phyloP scores from a whole-genome alignment of 768 basidiomycete genomes.

The Agrocybe pediades region DNA sequence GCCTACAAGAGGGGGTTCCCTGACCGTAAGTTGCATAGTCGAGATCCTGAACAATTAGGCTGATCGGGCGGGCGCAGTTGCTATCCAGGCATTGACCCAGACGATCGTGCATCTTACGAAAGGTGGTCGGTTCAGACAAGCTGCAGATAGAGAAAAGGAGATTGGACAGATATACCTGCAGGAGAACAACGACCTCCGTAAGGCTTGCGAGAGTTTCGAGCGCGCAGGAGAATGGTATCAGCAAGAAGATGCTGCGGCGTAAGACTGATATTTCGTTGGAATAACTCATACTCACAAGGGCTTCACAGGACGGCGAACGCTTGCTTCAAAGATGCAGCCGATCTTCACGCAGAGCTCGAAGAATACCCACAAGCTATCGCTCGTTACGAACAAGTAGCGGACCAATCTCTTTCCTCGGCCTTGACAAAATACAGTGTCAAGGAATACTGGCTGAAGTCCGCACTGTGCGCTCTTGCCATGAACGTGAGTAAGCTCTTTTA shows the following conservation, averaged over 20 bases:
- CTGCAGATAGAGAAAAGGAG: slow-evolving; percentile 97
- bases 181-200: slow-evolving; percentile 74
- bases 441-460: slow-evolving; percentile 92
- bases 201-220: slow-evolving; percentile 89
- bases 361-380: slow-evolving; percentile 84
- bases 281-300: neutral
- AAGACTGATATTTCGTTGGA: slow-evolving; percentile 30
- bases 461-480: slow-evolving; percentile 87
- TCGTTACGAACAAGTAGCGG: slow-evolving; percentile 89
- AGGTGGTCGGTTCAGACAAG: slow-evolving; percentile 91
- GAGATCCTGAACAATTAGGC: slow-evolving; percentile 13
- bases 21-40: slow-evolving; percentile 59
- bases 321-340: slow-evolving; percentile 96
- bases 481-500: slow-evolving; percentile 55
- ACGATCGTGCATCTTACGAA: slow-evolving; percentile 84
- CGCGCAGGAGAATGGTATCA: slow-evolving; percentile 96
- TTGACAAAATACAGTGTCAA: slow-evolving; percentile 99
- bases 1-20: slow-evolving; percentile 89
- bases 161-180: slow-evolving; percentile 93
- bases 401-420: slow-evolving; percentile 74
- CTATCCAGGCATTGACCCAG: slow-evolving; percentile 82
- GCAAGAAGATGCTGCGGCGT: slow-evolving; percentile 98
- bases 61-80: slow-evolving; percentile 55
- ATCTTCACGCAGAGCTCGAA: slow-evolving; percentile 88
- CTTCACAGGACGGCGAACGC: slow-evolving; percentile 83